Percentiles rank a stretch among this genome's conserved stretches.
Evolutionary conservation across 176 grass and related monocot species (phyloP).

Genomic region (Musa beccarii): DNA sequence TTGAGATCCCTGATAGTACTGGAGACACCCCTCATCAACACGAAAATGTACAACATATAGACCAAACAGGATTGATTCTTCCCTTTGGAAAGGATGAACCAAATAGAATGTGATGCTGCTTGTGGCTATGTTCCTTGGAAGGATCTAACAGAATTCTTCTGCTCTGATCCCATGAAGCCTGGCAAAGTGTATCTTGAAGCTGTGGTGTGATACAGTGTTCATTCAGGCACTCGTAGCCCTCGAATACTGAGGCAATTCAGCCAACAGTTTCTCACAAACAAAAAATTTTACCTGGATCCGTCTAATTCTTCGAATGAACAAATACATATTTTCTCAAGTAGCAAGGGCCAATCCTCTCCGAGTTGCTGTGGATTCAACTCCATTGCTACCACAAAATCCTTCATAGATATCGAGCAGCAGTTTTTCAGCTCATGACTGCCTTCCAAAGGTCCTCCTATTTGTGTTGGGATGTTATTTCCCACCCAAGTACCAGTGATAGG

Average conservation of each 20-base stretch:
- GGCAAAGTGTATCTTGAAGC: neutral
- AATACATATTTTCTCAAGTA: slow-evolving; percentile 15
- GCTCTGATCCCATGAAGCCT: neutral
- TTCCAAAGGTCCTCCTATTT: neutral
- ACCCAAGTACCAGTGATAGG: neutral
- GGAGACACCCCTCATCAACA: neutral
- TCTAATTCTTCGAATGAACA: slow-evolving; percentile 8
- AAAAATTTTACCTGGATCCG: neutral
- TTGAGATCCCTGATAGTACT: neutral
- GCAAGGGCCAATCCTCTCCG: slow-evolving; percentile 14
- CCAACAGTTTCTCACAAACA: neutral
- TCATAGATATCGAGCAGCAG: neutral
- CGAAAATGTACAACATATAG: neutral
- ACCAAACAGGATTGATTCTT: neutral
- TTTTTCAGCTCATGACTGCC: neutral
- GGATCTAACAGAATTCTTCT: slow-evolving; percentile 1
- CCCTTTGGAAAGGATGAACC: neutral
- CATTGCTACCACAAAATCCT: slow-evolving; percentile 16
- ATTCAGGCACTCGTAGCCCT: neutral
- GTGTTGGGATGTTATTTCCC: neutral
- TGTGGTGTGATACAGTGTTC: slow-evolving; percentile 19
- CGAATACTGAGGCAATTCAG: too few species aligned
- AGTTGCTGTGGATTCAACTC: slow-evolving; percentile 1
- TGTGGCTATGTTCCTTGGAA: neutral
- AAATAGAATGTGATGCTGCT: neutral